A percentile compares a stretch with the other conserved stretches of the same genome.
Conservation (phyloP, 805 yeast genomes). For the Monosporozyma solicola region DNA sequence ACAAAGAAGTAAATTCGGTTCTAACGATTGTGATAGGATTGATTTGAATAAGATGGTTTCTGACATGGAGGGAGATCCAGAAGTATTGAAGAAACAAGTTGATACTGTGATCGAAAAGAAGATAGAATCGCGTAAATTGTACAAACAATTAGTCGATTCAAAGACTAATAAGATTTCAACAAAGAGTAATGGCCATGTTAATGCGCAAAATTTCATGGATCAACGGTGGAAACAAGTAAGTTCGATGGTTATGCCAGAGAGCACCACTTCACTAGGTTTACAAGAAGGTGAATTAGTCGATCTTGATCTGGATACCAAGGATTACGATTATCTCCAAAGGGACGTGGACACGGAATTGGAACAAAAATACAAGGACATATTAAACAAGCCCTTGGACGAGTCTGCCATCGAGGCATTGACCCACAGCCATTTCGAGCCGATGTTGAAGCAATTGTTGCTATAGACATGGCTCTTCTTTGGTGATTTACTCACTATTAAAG, state of each 20-base stretch:
- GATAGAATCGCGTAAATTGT: conserved; percentile 27
- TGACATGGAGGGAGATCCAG: conserved; percentile 10
- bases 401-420: conserved; percentile 22
- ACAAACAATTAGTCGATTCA: conserved; percentile 21
- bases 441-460: not conserved
- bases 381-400: conserved; percentile 12
- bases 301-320: conserved; percentile 28
- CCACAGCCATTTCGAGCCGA: not conserved
- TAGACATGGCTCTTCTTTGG: not conserved
- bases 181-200: conserved; percentile 10
- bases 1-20: conserved; percentile 45
- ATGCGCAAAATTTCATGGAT: conserved; percentile 22
- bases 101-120: conserved; percentile 33
- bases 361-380: conserved; percentile 24
- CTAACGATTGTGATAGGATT: conserved; percentile 32
- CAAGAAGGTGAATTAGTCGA: conserved; percentile 42
- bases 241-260: conserved; percentile 34
- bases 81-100: conserved; percentile 31
- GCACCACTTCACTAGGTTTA: conserved; percentile 40
- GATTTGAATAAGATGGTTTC: conserved; percentile 36
- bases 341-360: conserved; percentile 22
- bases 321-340: conserved; percentile 16
- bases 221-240: conserved; percentile 39
- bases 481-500: no score
- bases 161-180: conserved; percentile 8